These are phyloP conservation scores for Helminthosporium solani DNA, from an alignment of 2,329 filamentous ascomycete species.

Conservation along the genomic window DNA sequence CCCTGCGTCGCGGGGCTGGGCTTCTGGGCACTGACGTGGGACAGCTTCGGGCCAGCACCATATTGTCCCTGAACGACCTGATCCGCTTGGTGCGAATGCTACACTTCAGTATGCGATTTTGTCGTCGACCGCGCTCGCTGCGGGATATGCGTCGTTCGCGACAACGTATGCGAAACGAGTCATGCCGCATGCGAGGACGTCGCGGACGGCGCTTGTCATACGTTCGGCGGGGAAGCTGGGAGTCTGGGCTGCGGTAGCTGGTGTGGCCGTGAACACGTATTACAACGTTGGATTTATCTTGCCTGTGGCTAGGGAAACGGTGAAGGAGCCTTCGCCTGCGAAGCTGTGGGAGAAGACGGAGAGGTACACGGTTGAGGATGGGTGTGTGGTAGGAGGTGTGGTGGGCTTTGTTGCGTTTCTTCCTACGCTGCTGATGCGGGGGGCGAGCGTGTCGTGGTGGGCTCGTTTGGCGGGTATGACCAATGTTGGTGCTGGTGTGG, in stretches of 20 bases:
- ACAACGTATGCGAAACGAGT: constrained; percentile 16
- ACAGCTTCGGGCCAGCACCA: constrained; percentile 30
- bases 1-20: no score
- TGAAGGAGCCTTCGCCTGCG: constrained; percentile 15
- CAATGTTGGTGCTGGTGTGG: no score
- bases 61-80: constrained; percentile 26
- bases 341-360: constrained; percentile 28
- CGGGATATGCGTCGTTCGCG: constrained; percentile 26
- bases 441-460: no score
- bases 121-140: constrained; percentile 27
- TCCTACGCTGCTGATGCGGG: no score
- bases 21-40: constrained; percentile 7
- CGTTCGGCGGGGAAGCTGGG: constrained; percentile 25
- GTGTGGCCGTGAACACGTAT: constrained; percentile 27
- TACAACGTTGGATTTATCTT: constrained; percentile 23
- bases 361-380: constrained; percentile 29
- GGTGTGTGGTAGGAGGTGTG: constrained; percentile 23
- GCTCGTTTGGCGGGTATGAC: no score
- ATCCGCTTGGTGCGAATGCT: constrained; percentile 31
- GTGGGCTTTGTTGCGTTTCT: no score
- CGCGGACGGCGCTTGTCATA: constrained; percentile 22
- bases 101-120: constrained; percentile 27
- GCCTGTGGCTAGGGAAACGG: constrained; percentile 12
- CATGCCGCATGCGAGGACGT: constrained; percentile 8
- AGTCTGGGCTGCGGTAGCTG: constrained; percentile 19